These are phyloP conservation scores for Sporothrix brasiliensis DNA, from an alignment of 2,329 filamentous ascomycete species.

Conservation along the genomic window DNA sequence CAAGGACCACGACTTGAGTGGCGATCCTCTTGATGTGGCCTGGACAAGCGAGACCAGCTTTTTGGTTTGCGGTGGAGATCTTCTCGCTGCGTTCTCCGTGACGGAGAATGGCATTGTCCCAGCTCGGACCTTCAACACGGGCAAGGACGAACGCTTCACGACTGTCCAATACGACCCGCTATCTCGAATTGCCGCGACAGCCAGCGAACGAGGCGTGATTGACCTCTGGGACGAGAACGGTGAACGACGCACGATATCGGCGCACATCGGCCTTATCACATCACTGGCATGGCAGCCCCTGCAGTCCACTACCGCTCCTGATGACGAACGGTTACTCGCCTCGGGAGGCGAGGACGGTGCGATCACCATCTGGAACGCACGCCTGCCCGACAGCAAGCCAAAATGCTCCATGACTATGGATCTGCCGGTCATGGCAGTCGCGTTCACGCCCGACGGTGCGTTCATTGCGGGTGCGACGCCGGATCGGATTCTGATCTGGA, in stretches of 20 bases:
- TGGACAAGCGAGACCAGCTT: conserved; percentile 65
- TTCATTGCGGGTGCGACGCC: conserved; percentile 65
- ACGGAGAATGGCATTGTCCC: conserved; percentile 52
- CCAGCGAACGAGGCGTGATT: conserved; percentile 61
- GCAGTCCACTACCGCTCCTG: conserved; percentile 42
- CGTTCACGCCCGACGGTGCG: conserved; percentile 65
- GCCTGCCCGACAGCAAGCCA: conserved; percentile 57
- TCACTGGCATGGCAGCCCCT: conserved; percentile 64
- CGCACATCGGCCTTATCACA: conserved; percentile 62
- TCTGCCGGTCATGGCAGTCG: conserved; percentile 59
- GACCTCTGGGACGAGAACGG: conserved; percentile 62
- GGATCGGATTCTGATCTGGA: conserved; percentile 65
- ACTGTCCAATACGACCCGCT: conserved; percentile 60
- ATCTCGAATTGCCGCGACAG: conserved; percentile 59
- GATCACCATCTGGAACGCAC: conserved; percentile 65
- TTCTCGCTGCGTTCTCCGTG: conserved; percentile 55
- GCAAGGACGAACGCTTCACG: conserved; percentile 57
- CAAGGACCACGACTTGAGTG: conserved; percentile 53
- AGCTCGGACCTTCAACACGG: conserved; percentile 55
- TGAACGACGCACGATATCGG: conserved; percentile 58
- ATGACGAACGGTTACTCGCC: conserved; percentile 61
- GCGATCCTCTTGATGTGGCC: conserved; percentile 59
- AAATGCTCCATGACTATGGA: conserved; percentile 64
- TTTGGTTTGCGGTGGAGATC: conserved; percentile 60
- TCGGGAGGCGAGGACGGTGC: conserved; percentile 65